Base-by-base conservation (phyloP, 106 monocot species). In the Platanthera guangdongensis region DNA sequence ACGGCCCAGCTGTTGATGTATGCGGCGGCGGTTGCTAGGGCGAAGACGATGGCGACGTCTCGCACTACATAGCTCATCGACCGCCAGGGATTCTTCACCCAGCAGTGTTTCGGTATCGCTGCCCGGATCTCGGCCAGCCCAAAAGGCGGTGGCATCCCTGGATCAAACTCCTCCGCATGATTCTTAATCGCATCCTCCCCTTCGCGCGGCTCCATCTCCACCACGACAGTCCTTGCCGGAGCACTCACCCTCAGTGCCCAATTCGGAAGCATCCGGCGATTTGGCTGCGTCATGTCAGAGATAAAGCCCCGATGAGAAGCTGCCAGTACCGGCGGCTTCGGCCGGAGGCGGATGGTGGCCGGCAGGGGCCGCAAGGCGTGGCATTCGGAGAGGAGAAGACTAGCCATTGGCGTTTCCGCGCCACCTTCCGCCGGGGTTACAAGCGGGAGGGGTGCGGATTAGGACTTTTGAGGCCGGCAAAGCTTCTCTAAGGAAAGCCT, bases 11-110 rank as follows among this genome's bases (percentile, higher is more conserved):
- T 90, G 75, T 96, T 87, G 70, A 91, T 30, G 54, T 79, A 80
- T 9, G 83, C 84, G 3, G 89, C 93, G 14, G 87, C 87, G 7
- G 83, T 86, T 39, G 95, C 91, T 30, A 96, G 79, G 15, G 84
- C 90, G 3, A 84, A 57, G n/a, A 93, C 93, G 13, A 87, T 60
- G 12, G 57, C 89, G 16, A 96, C 82, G 51, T 96, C 95, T 50
- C 95, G 70, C 21, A 82, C 82, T 9, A 96, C 93, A 55, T 93
- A 93, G 74, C 89, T 83, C 93, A 96, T 86, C 60, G 95, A 96
- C 28, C 73, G 49, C 95, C 90, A 83, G 8, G 87, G 81, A 72
- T 93, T 76, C 80, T 93, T 91, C 48, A 88, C 91, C 94, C 94
- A 94, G 75, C 90, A 91, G 74, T 89, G 94, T 78, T 91, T 91